A percentile compares a stretch with the other conserved stretches of the same genome.
phyloP scores from a whole-genome alignment of 371 early-diverging fungal species.

The Syncephalastrum monosporum region DNA sequence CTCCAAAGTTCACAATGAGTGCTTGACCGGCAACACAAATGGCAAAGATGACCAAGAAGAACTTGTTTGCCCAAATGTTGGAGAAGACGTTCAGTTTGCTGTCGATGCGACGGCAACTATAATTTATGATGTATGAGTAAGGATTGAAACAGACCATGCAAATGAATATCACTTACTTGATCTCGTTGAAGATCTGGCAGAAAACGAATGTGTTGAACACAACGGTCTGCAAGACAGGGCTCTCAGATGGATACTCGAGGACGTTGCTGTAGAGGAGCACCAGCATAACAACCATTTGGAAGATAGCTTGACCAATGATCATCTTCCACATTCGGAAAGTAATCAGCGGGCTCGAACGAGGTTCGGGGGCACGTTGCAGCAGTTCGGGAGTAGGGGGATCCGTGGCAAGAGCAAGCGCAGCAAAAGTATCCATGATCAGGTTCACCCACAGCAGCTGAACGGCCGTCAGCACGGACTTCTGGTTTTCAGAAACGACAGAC shows the following conservation, averaged over 20 bases:
- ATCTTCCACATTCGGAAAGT: constrained; percentile 70
- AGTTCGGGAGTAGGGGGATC: constrained; percentile 66
- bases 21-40: constrained; percentile 55
- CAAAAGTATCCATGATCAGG: constrained; percentile 77
- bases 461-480: constrained; percentile 59
- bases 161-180: constrained; percentile 41
- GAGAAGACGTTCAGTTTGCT: constrained; percentile 61
- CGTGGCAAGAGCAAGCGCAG: constrained; percentile 71
- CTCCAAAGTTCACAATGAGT: constrained; percentile 61
- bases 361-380: constrained; percentile 60
- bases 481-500: constrained; percentile 35
- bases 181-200: constrained; percentile 70
- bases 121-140: not conserved
- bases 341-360: constrained; percentile 60
- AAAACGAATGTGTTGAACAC: constrained; percentile 77
- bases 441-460: constrained; percentile 79
- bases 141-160: not conserved
- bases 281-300: constrained; percentile 57
- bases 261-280: constrained; percentile 56
- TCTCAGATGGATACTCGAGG: constrained; percentile 22
- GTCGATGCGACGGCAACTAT: constrained; percentile 60
- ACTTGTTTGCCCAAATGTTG: constrained; percentile 50
- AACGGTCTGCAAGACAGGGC: constrained; percentile 42
- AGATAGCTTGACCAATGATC: constrained; percentile 64
- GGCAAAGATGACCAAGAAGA: constrained; percentile 57